Percentiles rank a stretch among this genome's conserved stretches.
These are phyloP conservation scores for Calamus simplicifolius DNA, from an alignment of 176 grass and related monocot species.

Conservation along the genomic window DNA sequence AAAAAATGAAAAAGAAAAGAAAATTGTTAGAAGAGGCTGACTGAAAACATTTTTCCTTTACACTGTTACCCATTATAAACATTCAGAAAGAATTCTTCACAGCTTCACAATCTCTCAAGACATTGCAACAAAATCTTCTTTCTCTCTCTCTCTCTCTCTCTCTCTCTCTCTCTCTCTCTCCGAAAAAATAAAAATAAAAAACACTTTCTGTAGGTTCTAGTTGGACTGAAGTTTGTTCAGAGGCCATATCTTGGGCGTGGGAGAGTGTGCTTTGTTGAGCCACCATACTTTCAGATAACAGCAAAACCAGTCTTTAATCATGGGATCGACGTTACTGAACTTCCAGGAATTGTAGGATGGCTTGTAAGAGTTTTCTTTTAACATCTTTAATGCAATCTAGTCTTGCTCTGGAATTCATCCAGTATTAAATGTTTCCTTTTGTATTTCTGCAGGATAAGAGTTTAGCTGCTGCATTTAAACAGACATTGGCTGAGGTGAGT, in stretches of 20 bases:
- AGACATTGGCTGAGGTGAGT: constrained; percentile 92
- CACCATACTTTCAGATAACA: constrained; percentile 95
- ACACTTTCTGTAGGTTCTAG: constrained; percentile 56
- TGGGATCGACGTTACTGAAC: constrained; percentile 87
- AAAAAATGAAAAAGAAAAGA: too few species aligned
- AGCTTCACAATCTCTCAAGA: too few species aligned
- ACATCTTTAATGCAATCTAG: constrained; percentile 12
- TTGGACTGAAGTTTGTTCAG: constrained; percentile 86
- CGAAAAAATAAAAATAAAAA: too few species aligned
- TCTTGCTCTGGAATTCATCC: not conserved
- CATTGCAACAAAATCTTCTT: too few species aligned
- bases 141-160: too few species aligned
- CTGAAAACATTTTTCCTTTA: too few species aligned
- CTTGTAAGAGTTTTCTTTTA: constrained; percentile 40
- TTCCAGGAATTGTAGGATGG: constrained; percentile 94
- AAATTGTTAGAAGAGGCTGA: too few species aligned
- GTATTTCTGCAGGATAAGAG: constrained; percentile 68
- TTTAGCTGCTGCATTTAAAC: constrained; percentile 82
- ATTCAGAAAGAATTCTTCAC: too few species aligned
- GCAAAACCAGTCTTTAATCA: constrained; percentile 83
- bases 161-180: too few species aligned
- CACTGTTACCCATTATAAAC: too few species aligned
- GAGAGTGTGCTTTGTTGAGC: constrained; percentile 89
- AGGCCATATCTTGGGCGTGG: constrained; percentile 89
- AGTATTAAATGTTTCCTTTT: not conserved